Evolutionary conservation across 148 eudicot genomes (phyloP).

Genomic region (Cornus controversa): DNA sequence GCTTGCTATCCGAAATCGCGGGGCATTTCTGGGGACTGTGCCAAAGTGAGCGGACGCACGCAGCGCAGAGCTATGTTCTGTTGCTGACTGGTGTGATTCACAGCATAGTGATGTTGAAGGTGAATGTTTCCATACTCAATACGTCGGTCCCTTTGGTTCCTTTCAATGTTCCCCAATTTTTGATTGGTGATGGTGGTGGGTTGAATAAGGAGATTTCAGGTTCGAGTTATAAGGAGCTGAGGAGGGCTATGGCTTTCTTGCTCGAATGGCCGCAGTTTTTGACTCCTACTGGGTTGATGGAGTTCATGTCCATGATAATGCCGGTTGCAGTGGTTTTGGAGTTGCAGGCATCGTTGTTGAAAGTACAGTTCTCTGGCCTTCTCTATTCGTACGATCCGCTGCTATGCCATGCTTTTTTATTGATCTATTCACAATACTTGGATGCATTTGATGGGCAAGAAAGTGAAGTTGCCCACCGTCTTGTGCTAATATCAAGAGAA

Average conservation of each 20-base stretch:
- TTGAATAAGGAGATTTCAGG: conserved; percentile 40
- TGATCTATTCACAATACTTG: conserved; percentile 46
- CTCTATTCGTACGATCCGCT: conserved; percentile 70
- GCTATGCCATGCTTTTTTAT: conserved; percentile 71
- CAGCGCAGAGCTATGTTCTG: conserved; percentile 57
- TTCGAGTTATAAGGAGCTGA: conserved; percentile 55
- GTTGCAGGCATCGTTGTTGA: conserved; percentile 80
- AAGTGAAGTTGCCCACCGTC: conserved; percentile 52
- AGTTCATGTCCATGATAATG: conserved; percentile 61
- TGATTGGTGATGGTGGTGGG: conserved; percentile 17
- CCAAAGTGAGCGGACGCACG: conserved; percentile 81
- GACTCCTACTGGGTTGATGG: conserved; percentile 70
- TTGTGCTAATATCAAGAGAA: conserved; percentile 61
- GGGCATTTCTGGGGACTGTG: conserved; percentile 80
- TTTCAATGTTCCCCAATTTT: conserved; percentile 58
- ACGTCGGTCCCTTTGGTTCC: conserved; percentile 67
- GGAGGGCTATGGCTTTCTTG: conserved; percentile 76
- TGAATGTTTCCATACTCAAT: conserved; percentile 44
- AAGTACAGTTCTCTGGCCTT: conserved; percentile 85
- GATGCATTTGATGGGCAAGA: conserved; percentile 76
- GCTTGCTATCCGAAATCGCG: conserved; percentile 61
- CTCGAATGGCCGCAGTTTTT: conserved; percentile 71
- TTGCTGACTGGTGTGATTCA: conserved; percentile 51
- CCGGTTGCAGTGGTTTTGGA: conserved; percentile 68
- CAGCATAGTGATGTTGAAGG: conserved; percentile 45